Evolutionary conservation across 2,329 filamentous ascomycete species (phyloP).

Genomic region (Juglanconis sp.): DNA sequence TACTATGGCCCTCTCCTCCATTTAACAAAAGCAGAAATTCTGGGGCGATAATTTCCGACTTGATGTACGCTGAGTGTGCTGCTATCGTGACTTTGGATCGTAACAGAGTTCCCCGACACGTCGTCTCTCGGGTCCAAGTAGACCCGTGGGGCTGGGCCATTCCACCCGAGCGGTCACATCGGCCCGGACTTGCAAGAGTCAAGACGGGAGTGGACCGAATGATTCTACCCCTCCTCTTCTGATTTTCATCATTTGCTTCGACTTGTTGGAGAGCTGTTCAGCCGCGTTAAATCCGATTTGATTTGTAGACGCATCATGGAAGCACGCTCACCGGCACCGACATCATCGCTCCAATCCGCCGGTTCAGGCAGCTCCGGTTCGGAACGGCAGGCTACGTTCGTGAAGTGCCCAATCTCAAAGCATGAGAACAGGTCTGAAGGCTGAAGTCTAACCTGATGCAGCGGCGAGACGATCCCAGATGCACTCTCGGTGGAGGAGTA

Average conservation of each 20-base stretch:
- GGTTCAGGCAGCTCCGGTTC: not conserved
- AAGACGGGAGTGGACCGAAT: not conserved
- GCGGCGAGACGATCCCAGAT: not conserved
- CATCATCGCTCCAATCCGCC: not conserved
- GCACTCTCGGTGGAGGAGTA: not conserved
- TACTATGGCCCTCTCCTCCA: too few relatives aligned
- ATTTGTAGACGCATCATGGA: not conserved
- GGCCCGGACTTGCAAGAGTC: not conserved
- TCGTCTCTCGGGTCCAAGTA: not conserved
- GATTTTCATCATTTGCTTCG: not conserved
- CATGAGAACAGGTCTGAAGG: not conserved
- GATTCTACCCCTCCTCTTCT: not conserved
- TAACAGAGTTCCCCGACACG: too few relatives aligned
- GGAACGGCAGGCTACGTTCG: not conserved
- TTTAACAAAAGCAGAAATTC: too few relatives aligned
- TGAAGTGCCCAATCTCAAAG: not conserved
- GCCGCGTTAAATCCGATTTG: not conserved
- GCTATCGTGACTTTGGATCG: too few relatives aligned
- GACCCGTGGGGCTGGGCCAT: not conserved
- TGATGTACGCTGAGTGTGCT: too few relatives aligned
- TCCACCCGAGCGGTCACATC: not conserved
- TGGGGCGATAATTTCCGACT: too few relatives aligned
- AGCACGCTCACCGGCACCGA: not conserved
- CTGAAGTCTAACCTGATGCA: not conserved
- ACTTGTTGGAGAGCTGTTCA: not conserved